Evolutionary conservation across 768 basidiomycete genomes (phyloP).

Genomic region (Auriscalpium microsporum): DNA sequence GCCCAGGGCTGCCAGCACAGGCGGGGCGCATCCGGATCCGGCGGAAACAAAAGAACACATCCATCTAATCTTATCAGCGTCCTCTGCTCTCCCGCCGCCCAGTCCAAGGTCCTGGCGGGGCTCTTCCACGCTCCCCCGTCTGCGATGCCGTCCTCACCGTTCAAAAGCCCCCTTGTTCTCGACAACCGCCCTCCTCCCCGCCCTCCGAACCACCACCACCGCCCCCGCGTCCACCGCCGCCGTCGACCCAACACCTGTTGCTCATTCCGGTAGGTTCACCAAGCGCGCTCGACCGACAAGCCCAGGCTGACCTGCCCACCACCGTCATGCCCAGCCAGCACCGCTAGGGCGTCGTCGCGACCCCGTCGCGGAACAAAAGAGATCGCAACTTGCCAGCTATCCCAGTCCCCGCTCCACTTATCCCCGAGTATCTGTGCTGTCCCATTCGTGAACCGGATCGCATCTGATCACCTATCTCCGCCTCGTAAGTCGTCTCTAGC

Average conservation of each 20-base stretch:
- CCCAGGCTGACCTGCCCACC: background rate
- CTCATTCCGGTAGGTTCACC: background rate
- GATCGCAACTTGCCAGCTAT: no score
- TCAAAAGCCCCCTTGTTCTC: background rate
- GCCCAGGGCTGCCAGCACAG: no score
- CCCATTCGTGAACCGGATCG: no score
- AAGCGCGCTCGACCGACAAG: background rate
- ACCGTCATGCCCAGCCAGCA: no score
- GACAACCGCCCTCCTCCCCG: background rate
- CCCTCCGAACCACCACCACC: background rate
- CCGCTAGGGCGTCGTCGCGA: no score
- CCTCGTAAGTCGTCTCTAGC: background rate
- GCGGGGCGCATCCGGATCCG: no score
- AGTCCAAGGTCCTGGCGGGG: background rate
- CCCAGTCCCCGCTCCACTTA: no score
- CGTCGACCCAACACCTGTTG: background rate
- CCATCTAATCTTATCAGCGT: background rate
- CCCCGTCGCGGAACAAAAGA: no score
- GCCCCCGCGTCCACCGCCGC: background rate
- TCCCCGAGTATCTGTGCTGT: no score
- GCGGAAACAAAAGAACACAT: no score
- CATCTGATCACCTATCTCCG: background rate
- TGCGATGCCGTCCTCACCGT: background rate
- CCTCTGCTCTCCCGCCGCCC: background rate
- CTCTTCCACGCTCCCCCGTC: background rate